Evolutionary conservation across 2,329 filamentous ascomycete species (phyloP).

Genomic region (Septoria linicola): DNA sequence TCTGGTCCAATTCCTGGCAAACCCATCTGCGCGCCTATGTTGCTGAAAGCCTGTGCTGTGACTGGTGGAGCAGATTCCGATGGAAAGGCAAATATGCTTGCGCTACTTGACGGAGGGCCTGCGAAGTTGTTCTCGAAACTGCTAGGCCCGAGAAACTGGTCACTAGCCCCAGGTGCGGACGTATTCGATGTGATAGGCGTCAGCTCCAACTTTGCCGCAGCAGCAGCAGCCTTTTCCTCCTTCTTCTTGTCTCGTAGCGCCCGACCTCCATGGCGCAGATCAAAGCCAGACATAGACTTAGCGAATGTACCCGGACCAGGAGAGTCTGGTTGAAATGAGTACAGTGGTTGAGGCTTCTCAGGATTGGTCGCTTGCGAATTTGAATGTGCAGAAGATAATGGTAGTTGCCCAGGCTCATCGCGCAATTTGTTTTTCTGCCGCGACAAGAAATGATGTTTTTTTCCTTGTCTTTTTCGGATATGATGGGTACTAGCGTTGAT

Average conservation of each 20-base stretch:
- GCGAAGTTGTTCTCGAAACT: slow-evolving; percentile 28
- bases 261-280: slow-evolving; percentile 73
- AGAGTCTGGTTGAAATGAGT: slow-evolving; percentile 76
- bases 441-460: slow-evolving; percentile 79
- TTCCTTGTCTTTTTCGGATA: slow-evolving; percentile 64
- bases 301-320: slow-evolving; percentile 70
- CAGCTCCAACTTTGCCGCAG: slow-evolving; percentile 36
- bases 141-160: slow-evolving; percentile 32
- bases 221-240: slow-evolving; percentile 50
- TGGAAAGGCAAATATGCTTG: slow-evolving; percentile 36
- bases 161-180: slow-evolving; percentile 28
- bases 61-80: slow-evolving; percentile 35
- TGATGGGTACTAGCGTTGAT: slow-evolving; percentile 68
- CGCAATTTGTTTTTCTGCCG: slow-evolving; percentile 75
- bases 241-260: slow-evolving; percentile 72
- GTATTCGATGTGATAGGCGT: slow-evolving; percentile 36
- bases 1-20: slow-evolving; percentile 56
- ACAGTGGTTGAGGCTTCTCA: slow-evolving; percentile 70
- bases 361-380: slow-evolving; percentile 76
- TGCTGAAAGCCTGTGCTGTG: slow-evolving; percentile 44
- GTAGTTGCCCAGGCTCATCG: slow-evolving; percentile 64
- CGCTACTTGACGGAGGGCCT: slow-evolving; percentile 32
- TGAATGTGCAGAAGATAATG: slow-evolving; percentile 72
- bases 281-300: slow-evolving; percentile 78
- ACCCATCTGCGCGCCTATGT: slow-evolving; percentile 49